Evolutionary conservation across 192 early-diverging fungal species (phyloP), one percentile per base, ranked within the genome.

Genomic region (Funneliformis geosporum): DNA sequence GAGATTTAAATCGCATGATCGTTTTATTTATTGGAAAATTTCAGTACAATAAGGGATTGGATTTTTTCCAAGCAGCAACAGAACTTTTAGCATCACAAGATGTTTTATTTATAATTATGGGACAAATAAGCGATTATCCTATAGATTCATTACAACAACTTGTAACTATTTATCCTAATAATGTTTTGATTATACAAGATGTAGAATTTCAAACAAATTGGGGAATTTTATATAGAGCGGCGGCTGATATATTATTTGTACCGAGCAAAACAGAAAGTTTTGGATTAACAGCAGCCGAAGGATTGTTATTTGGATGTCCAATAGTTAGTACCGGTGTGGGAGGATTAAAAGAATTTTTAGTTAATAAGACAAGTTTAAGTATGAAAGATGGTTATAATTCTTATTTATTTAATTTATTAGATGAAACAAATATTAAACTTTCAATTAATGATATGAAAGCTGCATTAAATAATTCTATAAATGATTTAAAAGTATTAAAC

Each of bases 1-100:
- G 82, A 12, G 89, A 90, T 75, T 50, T 85, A 2, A 71, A 68
- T 8, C 72, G 82, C 18, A 86, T 86, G 3, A 60, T 90, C 1
- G 85, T 88, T 11, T 76, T 90, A 25, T 90, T 84, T 74, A 82
- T 87, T 38, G 89, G 89, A 28, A 83, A 87, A 8, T 88, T 88
- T 79, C 85, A 90, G 71, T 72, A 25, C 6, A 85, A 84, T 65
- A 90, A 87, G 75, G 87, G 87, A 0, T 80, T 88, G 12, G 86
- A 85, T 18, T 85, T 82, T 71, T 90, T 90, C 60, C 60, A 71
- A 8, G 75, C 65, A 1, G 85, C 87, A 3, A 67, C 78, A 21
- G 9, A 73, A 39, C 62, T 75, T 14, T 83, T 90, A 70, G 80
- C 75, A 60, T 39, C 83, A n/a, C 73, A 78, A 23, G 78, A 86